A percentile compares a stretch with the other conserved stretches of the same genome.
phyloP scores from a whole-genome alignment of 2,329 filamentous ascomycete species.

The Didymella lethalis region DNA sequence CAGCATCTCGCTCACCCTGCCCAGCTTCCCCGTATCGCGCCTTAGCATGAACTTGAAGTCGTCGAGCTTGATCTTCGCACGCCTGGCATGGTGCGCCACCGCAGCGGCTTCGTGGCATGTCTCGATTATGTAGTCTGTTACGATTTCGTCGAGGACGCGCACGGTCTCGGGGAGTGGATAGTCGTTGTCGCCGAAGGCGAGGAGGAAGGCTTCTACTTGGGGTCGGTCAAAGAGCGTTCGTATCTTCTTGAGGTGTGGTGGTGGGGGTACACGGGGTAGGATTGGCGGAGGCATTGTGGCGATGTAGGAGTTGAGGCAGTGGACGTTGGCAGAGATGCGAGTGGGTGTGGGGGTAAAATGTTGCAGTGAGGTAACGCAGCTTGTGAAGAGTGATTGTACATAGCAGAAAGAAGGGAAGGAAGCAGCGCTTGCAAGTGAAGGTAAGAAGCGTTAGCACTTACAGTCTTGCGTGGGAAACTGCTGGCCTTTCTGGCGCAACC shows the following conservation, averaged over 20 bases:
- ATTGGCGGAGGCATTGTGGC: slow-evolving; percentile 8
- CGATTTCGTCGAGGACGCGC: slow-evolving; percentile 88
- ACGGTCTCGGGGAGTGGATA: slow-evolving; percentile 84
- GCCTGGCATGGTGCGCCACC: slow-evolving; percentile 82
- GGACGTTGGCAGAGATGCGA: not conserved
- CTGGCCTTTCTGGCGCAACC: slow-evolving; percentile 57
- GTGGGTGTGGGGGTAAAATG: too few species aligned
- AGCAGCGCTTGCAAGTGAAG: not conserved
- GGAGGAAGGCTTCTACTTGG: slow-evolving; percentile 76
- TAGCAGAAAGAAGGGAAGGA: not conserved
- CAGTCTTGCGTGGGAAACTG: slow-evolving; percentile 56
- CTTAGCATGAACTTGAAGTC: slow-evolving; percentile 96
- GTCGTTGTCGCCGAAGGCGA: slow-evolving; percentile 79
- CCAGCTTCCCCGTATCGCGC: slow-evolving; percentile 83
- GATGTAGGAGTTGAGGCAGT: slow-evolving; percentile 3
- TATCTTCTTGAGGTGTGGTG: slow-evolving; percentile 14
- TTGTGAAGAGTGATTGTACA: not conserved
- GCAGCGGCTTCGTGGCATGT: slow-evolving; percentile 89
- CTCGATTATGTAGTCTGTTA: slow-evolving; percentile 92
- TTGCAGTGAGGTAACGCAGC: not conserved
- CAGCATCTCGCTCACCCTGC: slow-evolving; percentile 87
- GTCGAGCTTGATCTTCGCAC: slow-evolving; percentile 97
- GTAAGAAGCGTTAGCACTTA: slow-evolving; percentile 32
- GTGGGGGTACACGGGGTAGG: slow-evolving; percentile 19
- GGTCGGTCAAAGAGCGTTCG: slow-evolving; percentile 17